phyloP scores from a whole-genome alignment of 2,329 filamentous ascomycete genomes.

The Sporothrix euskadiensis region DNA sequence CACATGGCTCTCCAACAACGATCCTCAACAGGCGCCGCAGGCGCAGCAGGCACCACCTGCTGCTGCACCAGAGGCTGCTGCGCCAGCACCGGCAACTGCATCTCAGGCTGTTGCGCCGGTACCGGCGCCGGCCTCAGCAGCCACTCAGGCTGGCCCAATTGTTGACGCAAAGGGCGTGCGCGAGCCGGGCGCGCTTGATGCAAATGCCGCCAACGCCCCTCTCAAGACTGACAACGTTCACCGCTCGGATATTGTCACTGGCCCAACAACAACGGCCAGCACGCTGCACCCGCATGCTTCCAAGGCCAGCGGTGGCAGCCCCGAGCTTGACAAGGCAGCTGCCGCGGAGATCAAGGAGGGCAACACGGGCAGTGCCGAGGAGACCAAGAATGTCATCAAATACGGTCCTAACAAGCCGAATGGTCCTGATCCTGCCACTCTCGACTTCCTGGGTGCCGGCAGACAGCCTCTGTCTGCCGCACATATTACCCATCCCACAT shows the following conservation, averaged over 20 bases:
- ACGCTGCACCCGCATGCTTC: constrained; percentile 29
- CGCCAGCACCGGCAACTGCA: too few relatives aligned
- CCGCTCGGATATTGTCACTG: constrained; percentile 32
- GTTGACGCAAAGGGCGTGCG: not conserved
- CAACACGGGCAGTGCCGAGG: not conserved
- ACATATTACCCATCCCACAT: constrained; percentile 34
- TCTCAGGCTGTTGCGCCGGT: too few relatives aligned
- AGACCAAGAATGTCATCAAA: not conserved
- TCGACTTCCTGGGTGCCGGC: constrained; percentile 37
- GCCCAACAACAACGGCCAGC: constrained; percentile 34
- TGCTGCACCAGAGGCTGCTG: too few relatives aligned
- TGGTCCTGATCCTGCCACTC: constrained; percentile 32
- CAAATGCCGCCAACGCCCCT: not conserved
- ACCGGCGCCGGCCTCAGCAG: not conserved
- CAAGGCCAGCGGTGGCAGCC: not conserved
- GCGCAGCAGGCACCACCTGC: too few relatives aligned
- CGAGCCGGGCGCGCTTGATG: constrained; percentile 30
- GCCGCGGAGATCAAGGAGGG: not conserved
- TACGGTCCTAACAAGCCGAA: constrained; percentile 28
- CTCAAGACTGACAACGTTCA: constrained; percentile 26
- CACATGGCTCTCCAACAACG: not conserved
- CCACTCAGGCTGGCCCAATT: not conserved
- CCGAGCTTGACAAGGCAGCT: not conserved
- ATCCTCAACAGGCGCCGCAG: not conserved
- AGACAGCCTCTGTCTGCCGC: constrained; percentile 32